Evolutionary conservation across 2,329 filamentous ascomycete species (phyloP), one percentile per base, ranked within the genome.

Genomic region (Sarocladium brachiariae): DNA sequence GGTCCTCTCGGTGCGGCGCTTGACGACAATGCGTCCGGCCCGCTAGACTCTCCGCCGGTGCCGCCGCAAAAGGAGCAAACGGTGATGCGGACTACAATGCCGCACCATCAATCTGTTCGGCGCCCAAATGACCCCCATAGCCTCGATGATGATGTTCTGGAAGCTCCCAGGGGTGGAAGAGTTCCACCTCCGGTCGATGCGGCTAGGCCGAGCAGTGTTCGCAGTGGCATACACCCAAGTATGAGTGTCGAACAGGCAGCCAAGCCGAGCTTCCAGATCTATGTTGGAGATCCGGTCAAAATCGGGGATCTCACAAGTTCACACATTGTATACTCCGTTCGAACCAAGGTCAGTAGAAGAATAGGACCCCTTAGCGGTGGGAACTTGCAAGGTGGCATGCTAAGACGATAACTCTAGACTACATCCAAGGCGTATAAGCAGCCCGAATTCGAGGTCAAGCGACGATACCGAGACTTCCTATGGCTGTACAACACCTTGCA

Each of bases 401-500:
- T 34, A 30, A 33, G 14, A 14, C 16, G 10, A 5, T 50, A 2
- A 33, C 38, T 8, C 57, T 19, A 95, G 87, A 99, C 93, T 11
- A 88, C 89, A 1, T 97, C 92, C 33, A 96, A 96, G 72, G 93
- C 90, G 49, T 99, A 97, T 69, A 88, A 87, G 63, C 87, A 92
- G 61, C 77, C 88, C 49, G 91, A 96, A 63, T 97, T 99, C 62
- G 85, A 89, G 51, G 93, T 99, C 58, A 95, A 90, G 62, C 81
- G 93, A 59, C 83, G 93, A 63, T 99, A 97, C 68, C 85, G 91
- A 53, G 93, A 99, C 70, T 99, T 99, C 66, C 74, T 99, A 50
- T 99, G 93, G 93, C 82, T 99, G 24, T 99, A 99, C 68, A 96
- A 86, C 59, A 89, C 91, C 25, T 76, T 99, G 54, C 93, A 97